phyloP scores from a whole-genome alignment of 2,329 filamentous ascomycete species.

The Dactylellina drechsleri region DNA sequence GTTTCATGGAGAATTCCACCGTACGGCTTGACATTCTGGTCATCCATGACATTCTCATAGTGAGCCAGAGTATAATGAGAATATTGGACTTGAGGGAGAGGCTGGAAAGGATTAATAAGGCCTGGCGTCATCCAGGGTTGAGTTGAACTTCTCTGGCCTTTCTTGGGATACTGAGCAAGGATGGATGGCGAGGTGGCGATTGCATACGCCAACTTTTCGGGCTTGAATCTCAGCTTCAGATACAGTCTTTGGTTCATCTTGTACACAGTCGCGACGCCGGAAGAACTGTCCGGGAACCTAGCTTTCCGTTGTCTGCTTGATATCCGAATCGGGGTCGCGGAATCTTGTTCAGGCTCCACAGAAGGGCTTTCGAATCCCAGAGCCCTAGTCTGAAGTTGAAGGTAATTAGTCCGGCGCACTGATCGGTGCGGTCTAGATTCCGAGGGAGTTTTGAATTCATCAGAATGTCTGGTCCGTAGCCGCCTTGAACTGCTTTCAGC shows the following conservation, averaged over 20 bases:
- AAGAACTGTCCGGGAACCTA: constrained; percentile 38
- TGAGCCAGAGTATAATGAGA: constrained; percentile 46
- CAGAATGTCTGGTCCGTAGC: constrained; percentile 56
- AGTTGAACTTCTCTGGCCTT: constrained; percentile 29
- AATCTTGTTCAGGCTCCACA: constrained; percentile 29
- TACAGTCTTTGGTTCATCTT: constrained; percentile 36
- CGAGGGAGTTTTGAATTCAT: constrained; percentile 49
- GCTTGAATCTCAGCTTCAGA: constrained; percentile 52
- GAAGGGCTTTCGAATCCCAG: constrained; percentile 16
- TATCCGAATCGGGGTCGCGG: constrained; percentile 43
- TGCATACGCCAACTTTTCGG: constrained; percentile 48
- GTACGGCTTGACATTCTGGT: constrained; percentile 75
- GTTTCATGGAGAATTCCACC: constrained; percentile 88
- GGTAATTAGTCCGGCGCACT: constrained; percentile 31
- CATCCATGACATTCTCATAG: constrained; percentile 55
- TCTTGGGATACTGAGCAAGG: constrained; percentile 42
- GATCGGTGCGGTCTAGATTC: constrained; percentile 40
- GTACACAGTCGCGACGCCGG: constrained; percentile 26
- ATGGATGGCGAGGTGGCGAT: constrained; percentile 47
- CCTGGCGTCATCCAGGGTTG: constrained; percentile 48
- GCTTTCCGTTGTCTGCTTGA: constrained; percentile 42
- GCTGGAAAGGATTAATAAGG: constrained; percentile 43
- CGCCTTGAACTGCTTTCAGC: constrained; percentile 60
- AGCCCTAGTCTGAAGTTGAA: constrained; percentile 25
- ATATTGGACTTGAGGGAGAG: constrained; percentile 46